Percentiles rank a stretch among this genome's conserved stretches.
These are phyloP conservation scores for Butyriboletus regius DNA, from an alignment of 1,284 basidiomycete genomes.

Conservation along the genomic window DNA sequence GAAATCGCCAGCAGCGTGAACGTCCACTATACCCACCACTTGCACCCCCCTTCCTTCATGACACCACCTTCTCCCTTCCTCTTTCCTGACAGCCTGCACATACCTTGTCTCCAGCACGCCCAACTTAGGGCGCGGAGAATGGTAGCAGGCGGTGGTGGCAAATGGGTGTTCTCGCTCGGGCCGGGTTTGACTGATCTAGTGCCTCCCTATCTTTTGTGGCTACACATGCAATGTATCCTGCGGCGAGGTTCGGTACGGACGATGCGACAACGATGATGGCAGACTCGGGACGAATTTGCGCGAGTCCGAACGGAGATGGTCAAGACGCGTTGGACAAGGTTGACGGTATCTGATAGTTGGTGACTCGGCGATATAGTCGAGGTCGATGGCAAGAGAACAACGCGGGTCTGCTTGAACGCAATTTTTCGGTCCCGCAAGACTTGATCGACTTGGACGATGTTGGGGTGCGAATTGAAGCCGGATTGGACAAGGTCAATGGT, in stretches of 20 bases:
- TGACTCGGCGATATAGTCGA: not conserved
- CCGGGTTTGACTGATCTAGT: constrained; percentile 1
- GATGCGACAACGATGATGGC: not conserved
- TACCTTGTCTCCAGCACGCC: constrained; percentile 16
- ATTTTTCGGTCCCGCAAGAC: not conserved
- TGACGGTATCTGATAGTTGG: not conserved
- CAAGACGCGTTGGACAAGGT: not conserved
- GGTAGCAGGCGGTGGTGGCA: constrained; percentile 8
- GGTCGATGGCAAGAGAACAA: not conserved
- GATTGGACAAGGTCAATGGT: not conserved
- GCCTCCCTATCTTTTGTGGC: not conserved
- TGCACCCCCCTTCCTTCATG: not conserved
- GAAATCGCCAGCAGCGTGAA: not conserved
- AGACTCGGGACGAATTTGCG: not conserved
- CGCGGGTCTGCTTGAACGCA: not conserved
- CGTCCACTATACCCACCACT: not conserved
- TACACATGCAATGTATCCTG: not conserved
- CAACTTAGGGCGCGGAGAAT: constrained; percentile 17
- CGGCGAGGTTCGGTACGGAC: not conserved
- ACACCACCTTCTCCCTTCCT: not conserved
- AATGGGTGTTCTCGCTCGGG: not conserved
- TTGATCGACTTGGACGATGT: not conserved
- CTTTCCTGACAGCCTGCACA: not conserved
- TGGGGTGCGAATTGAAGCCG: not conserved
- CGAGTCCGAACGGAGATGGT: not conserved